Evolutionary conservation across 2,329 filamentous ascomycete genomes (phyloP), one percentile per base, ranked within the genome.

Genomic region (Pochonia chlamydosporia): DNA sequence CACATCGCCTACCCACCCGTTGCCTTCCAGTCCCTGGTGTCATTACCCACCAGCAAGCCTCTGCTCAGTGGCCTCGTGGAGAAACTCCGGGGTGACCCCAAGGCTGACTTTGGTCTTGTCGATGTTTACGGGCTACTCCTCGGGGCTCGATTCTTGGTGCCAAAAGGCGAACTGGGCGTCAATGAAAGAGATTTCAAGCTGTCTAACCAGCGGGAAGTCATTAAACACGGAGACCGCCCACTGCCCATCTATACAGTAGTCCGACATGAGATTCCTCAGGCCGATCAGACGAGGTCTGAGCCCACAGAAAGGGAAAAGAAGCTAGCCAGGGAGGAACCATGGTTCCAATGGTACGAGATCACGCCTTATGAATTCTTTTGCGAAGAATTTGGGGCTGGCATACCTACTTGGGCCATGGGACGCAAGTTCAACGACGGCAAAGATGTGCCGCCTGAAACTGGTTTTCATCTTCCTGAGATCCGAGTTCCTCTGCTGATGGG

Each of bases 341-440:
- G 91, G 88, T 99, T 97, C 58, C 92, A 99, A 59, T 97, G 93
- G 92, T 96, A 93, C 56, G 93, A 99, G 60, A 86, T 92, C 58
- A 95, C 89, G 0, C 92, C 92, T 0, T 96, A 95, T 60, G 92
- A 97, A 63, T 85, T 96, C 62, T 96, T 93, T 65, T 96, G 90
- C 56, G 92, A 97, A 65, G 92, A 96, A 60, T 84, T 96, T 43
- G 78, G 79, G 21, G 90, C 92, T 2, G 92, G 93, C 3, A 96
- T 99, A 51, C 93, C 93, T 0, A 96, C 89, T 0, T 99, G 92
- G 90, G 88, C 90, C 6, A 72, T 97, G 49, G 93, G 93, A 3
- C 80, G 93, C 40, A 83, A 79, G 49, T 99, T 96, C 64, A 72
- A 87, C 28, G 75, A 79, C 33, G 93, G 93, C 16, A 56, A 56